Base-by-base conservation (phyloP, 768 basidiomycete genomes). In the Boletus subparvulus region DNA sequence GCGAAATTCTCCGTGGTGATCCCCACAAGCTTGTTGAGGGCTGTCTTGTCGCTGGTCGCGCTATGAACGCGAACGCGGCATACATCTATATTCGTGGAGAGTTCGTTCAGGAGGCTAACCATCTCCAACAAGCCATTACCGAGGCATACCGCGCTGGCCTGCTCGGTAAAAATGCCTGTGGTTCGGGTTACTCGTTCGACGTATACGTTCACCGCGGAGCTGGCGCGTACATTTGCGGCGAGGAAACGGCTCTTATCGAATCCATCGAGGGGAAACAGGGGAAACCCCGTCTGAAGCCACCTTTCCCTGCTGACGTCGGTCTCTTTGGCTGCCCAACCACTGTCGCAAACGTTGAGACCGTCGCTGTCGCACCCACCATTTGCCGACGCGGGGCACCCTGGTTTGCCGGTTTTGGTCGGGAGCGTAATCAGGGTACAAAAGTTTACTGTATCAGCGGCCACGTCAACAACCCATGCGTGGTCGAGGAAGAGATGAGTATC, bases 21-120 rank as follows among this genome's bases (percentile, higher is more conserved):
- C 96, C 96, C 0, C 96, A 99, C 79, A 99, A 98, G 69, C 88
- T 99, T 55, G 82, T 99, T 64, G 96, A 99, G 71, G 96, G 96
- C 8, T 99, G 96, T 70, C 86, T 99, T 47, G 92, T 99, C 56
- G 95, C 96, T 28, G 96, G 96, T 6, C 90, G 96, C 46, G 87
- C 80, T 17, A 99, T 99, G 96, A 98, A 98, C 74, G 96, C 95
- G 39, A 94, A 74, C 45, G 95, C 95, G 0, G 96, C 96, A n/a
- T 99, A 98, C 80, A 98, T 99, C 74, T 99, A 99, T 77, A 94
- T 98, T 67, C 95, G 96, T 58, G 96, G 96, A 62, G 96, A 99
- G 73, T 99, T 98, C 77, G 86, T 89, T 75, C 93, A 95, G 71
- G 96, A 98, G 73, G 95, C 95, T 0, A 81, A 84, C 0, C 94